These are phyloP conservation scores for Verticillium tricorpus DNA, from an alignment of 2,329 filamentous ascomycete genomes.

Conservation along the genomic window DNA sequence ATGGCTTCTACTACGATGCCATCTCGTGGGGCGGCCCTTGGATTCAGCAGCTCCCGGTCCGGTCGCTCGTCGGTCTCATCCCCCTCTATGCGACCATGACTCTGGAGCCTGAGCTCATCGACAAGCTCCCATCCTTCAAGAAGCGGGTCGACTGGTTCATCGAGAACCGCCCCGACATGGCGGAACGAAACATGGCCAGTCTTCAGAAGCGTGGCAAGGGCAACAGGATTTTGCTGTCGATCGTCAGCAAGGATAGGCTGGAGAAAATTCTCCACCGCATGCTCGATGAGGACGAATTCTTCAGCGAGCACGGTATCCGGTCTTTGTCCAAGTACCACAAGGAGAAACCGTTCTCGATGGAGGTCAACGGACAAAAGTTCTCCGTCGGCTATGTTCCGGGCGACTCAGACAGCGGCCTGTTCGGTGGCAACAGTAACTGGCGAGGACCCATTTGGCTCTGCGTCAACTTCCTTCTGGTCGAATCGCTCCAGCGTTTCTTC, in stretches of 20 bases:
- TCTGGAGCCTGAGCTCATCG: conserved; percentile 87
- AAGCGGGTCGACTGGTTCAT: conserved; percentile 93
- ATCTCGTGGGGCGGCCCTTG: conserved; percentile 94
- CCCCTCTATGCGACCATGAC: conserved; percentile 90
- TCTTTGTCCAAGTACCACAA: conserved; percentile 91
- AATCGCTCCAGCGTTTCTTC: conserved; percentile 91
- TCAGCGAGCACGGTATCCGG: conserved; percentile 84
- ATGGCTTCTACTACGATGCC: conserved; percentile 97
- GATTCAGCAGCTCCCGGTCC: conserved; percentile 87
- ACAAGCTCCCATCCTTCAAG: conserved; percentile 89
- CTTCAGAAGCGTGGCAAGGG: conserved; percentile 89
- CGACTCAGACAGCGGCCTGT: conserved; percentile 93
- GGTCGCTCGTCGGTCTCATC: conserved; percentile 89
- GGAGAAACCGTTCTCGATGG: conserved; percentile 87
- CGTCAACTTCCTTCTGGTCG: conserved; percentile 91
- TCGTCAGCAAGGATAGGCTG: conserved; percentile 90
- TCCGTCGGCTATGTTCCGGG: conserved; percentile 85
- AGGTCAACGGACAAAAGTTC: conserved; percentile 88
- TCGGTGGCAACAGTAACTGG: conserved; percentile 98
- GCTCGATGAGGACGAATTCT: conserved; percentile 91
- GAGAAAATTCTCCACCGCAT: conserved; percentile 85
- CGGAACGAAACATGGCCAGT: conserved; percentile 90
- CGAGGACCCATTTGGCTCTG: conserved; percentile 93
- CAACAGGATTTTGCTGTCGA: conserved; percentile 78
- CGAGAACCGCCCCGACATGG: conserved; percentile 78